Conservation (phyloP, 2,329 filamentous ascomycete genomes). For the Emergomyces pasteurianus region DNA sequence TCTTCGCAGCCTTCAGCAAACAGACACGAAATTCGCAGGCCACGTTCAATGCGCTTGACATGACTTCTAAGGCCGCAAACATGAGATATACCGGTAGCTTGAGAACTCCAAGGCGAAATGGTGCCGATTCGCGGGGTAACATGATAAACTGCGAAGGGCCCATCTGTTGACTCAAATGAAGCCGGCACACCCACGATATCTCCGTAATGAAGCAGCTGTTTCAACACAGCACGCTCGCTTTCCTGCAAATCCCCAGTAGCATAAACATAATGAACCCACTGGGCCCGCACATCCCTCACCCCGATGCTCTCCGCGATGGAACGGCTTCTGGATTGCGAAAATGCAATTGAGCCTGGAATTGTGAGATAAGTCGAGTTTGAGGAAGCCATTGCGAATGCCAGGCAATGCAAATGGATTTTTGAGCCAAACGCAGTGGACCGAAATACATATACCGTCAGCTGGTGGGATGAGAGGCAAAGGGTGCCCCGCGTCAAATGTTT, state of each 20-base stretch:
- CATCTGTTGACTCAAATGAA: conserved; percentile 36
- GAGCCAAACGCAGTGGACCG: neutral
- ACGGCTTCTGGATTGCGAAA: conserved; percentile 34
- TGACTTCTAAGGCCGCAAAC: conserved; percentile 71
- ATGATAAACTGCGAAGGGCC: conserved; percentile 50
- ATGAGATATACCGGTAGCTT: conserved; percentile 85
- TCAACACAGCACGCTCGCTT: conserved; percentile 40
- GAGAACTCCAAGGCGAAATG: conserved; percentile 93
- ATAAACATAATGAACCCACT: conserved; percentile 54
- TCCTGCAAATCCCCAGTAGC: conserved; percentile 38
- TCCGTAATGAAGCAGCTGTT: conserved; percentile 51
- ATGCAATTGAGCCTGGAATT: conserved; percentile 32
- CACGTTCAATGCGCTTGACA: conserved; percentile 72
- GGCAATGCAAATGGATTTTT: neutral
- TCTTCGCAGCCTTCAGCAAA: conserved; percentile 45
- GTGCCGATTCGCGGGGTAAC: conserved; percentile 68
- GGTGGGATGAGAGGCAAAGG: neutral
- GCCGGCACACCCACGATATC: conserved; percentile 39
- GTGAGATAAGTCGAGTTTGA: conserved; percentile 23
- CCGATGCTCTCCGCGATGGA: conserved; percentile 32
- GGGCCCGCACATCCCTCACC: conserved; percentile 33
- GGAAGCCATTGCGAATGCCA: conserved; percentile 22
- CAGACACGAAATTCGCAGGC: conserved; percentile 59
- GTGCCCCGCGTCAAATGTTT: neutral
- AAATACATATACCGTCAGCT: neutral